phyloP scores from a whole-genome alignment of 352 stramenopile species.

The Thraustochytrium sp. region DNA sequence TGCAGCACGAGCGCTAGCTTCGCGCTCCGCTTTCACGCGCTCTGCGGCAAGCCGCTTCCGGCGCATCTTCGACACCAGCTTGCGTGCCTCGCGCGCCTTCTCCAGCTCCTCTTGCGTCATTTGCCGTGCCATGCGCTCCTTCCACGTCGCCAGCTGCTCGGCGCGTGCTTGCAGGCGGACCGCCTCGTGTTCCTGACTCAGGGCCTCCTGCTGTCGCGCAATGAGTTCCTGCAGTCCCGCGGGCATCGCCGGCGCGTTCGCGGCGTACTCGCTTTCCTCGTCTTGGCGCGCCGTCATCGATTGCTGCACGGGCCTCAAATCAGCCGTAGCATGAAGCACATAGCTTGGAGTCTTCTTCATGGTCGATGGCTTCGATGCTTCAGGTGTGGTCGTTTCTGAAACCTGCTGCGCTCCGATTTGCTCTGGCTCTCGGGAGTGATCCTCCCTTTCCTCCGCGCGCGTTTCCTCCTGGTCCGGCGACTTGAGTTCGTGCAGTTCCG shows the following conservation, averaged over 20 bases:
- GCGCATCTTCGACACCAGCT: background rate
- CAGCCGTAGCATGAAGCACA: too few relatives aligned
- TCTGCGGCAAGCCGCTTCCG: background rate
- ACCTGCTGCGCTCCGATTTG: too few relatives aligned
- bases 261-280: background rate
- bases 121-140: slow-evolving; percentile 2
- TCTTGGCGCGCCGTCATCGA: background rate
- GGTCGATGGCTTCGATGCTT: too few relatives aligned
- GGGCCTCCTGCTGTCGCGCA: background rate
- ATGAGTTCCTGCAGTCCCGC: background rate
- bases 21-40: background rate
- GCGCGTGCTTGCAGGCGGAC: background rate
- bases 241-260: background rate
- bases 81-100: background rate
- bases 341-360: too few relatives aligned
- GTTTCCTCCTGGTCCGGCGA: too few relatives aligned
- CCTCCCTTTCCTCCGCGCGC: too few relatives aligned
- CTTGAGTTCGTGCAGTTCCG: too few relatives aligned
- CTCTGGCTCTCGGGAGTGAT: too few relatives aligned
- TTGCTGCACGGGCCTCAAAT: too few relatives aligned
- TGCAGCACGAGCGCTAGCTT: background rate
- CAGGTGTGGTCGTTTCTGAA: too few relatives aligned
- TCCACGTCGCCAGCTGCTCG: background rate
- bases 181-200: background rate
- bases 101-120: background rate